phyloP scores from a whole-genome alignment of 495 filamentous ascomycete genomes.

The Penicillium paxilli region DNA sequence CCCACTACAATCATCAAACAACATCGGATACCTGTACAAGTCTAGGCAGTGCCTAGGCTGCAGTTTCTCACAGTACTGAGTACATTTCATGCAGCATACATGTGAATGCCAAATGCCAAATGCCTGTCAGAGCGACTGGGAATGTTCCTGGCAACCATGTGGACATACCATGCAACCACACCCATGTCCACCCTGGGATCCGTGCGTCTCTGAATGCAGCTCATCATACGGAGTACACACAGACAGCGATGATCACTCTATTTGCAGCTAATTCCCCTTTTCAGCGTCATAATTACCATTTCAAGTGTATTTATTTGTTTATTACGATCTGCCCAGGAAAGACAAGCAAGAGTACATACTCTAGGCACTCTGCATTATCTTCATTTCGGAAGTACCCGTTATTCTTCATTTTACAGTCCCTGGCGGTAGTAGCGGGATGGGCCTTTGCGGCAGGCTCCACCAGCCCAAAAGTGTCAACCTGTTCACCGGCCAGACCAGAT shows the following conservation, averaged over 20 bases:
- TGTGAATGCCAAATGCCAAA: too few relatives aligned
- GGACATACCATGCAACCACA: slow-evolving; percentile 6
- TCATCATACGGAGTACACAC: background rate
- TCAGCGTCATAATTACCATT: too few relatives aligned
- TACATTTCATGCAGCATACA: too few relatives aligned
- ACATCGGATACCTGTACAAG: too few relatives aligned
- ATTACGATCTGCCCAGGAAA: too few relatives aligned
- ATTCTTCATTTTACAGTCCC: background rate
- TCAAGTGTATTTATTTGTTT: background rate
- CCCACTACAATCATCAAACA: too few relatives aligned
- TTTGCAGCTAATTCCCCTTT: background rate
- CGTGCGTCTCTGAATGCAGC: slow-evolving; percentile 5
- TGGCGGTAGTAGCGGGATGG: slow-evolving; percentile 15
- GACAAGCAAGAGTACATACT: too few relatives aligned
- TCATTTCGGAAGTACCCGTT: slow-evolving; percentile 10
- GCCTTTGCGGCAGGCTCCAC: slow-evolving; percentile 1
- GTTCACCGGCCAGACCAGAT: slow-evolving; percentile 17
- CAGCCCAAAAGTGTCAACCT: slow-evolving; percentile 13
- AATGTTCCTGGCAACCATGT: slow-evolving; percentile 9
- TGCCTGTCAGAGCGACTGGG: background rate
- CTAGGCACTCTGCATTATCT: background rate
- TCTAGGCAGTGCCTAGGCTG: too few relatives aligned
- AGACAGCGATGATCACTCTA: background rate
- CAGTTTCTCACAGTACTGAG: too few relatives aligned
- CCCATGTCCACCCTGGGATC: background rate